Base-by-base conservation (phyloP, 768 basidiomycete species). In the Termitomyces bulborhizus region DNA sequence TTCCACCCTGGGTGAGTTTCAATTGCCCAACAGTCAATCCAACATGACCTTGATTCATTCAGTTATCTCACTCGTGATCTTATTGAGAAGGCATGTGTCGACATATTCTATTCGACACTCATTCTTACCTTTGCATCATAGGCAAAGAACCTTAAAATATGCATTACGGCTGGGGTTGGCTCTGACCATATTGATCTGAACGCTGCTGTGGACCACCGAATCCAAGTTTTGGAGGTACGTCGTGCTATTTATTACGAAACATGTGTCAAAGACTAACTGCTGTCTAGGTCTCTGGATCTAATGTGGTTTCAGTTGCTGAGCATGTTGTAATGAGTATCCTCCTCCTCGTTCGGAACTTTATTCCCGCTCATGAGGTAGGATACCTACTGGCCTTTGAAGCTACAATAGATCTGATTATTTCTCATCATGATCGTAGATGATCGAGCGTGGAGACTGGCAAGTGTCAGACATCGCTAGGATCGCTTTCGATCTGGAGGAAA, bases 261-360 rank as follows among this genome's bases (percentile, higher is more conserved):
- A 32, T 40, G 3, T 51, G 53, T 43, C 52, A 56, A 51, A 40
- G 51, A 39, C 62, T 53, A 54, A 60, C 43, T 24, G n/a, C 36
- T 47, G 31, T 43, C 53, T 54, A 82, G 74, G 88, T 94, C 37
- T 86, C 91, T 31, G 93, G 93, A 37, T 91, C 88, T 24, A 95
- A 93, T 65, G 93, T 94, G 51, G 86, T 87, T 50, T 93, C 90
- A 11, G 93, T 95, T 42, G 93, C 92, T 44, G 93, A 95, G 71
- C 90, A 93, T 68, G 91, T 91, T 57, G 70, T 92, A 55, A 93
- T 93, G 91, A 86, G 84, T 68, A 95, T 96, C 61, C 84, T 96
- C 48, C 74, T 90, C 39, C 85, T 95, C 54, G 92, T 96, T 66
- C 83, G 92, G 67, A 96, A 96, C 82, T 93, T 88, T 63, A 76